phyloP scores from a whole-genome alignment of 2,329 filamentous ascomycete genomes.

The Curvularia spicifera region DNA sequence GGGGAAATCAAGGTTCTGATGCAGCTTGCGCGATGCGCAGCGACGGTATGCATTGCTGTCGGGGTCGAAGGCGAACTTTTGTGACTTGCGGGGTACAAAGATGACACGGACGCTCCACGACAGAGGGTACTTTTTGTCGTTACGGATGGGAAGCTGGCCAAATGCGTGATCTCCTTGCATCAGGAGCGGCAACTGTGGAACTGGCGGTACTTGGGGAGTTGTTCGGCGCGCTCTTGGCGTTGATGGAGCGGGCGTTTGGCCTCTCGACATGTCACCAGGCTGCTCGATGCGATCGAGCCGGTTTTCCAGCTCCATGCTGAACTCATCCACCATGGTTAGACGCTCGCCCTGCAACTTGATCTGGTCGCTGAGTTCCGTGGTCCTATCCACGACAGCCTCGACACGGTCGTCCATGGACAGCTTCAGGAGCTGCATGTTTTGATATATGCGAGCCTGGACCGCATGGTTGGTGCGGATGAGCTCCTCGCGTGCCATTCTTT shows the following conservation, averaged over 20 bases:
- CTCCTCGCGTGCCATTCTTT: constrained; percentile 44
- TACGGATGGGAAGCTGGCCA: constrained; percentile 47
- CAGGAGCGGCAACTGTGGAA: constrained; percentile 38
- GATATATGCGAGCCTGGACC: constrained; percentile 46
- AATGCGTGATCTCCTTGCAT: constrained; percentile 39
- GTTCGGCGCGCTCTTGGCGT: constrained; percentile 36
- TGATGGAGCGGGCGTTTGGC: constrained; percentile 38
- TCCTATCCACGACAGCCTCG: constrained; percentile 51
- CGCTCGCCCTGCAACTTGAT: constrained; percentile 47
- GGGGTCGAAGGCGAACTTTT: constrained; percentile 48
- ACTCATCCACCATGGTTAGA: constrained; percentile 49
- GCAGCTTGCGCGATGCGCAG: constrained; percentile 49
- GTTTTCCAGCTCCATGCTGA: constrained; percentile 50
- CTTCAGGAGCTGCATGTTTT: constrained; percentile 49
- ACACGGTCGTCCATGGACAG: constrained; percentile 50
- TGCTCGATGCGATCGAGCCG: constrained; percentile 47
- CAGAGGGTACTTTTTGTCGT: constrained; percentile 47
- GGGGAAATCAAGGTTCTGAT: constrained; percentile 47
- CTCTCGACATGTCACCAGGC: constrained; percentile 32
- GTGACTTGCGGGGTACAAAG: constrained; percentile 47
- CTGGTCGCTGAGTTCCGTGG: constrained; percentile 47
- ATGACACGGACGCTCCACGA: constrained; percentile 49
- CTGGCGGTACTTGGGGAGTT: constrained; percentile 33
- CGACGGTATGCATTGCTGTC: constrained; percentile 49
- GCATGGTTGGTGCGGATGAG: constrained; percentile 42